A percentile compares a stretch with the other conserved stretches of the same genome.
Conservation (phyloP, 1,139 yeast species). For the Saccharomyces pastorianus region DNA sequence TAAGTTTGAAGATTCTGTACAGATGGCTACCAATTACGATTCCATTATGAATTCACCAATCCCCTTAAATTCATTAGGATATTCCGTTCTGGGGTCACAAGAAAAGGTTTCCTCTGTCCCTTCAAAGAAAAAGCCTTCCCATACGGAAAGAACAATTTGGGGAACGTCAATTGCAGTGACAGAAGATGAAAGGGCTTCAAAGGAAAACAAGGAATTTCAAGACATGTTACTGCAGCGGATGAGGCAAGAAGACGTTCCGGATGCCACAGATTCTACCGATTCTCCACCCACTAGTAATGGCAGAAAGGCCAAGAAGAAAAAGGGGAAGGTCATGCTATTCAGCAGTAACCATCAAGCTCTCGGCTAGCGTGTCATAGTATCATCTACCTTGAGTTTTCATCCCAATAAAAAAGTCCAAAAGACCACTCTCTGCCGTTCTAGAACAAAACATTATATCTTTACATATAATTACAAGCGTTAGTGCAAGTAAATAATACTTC, state of each 20-base stretch:
- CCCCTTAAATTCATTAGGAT: background rate
- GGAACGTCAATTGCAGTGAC: conserved; percentile 47
- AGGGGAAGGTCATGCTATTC: conserved; percentile 25
- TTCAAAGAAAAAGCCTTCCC: background rate
- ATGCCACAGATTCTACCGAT: background rate
- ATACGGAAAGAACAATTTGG: conserved; percentile 46
- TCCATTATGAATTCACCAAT: conserved; percentile 5
- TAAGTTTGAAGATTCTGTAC: background rate
- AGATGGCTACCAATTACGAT: conserved; percentile 6
- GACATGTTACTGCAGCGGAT: conserved; percentile 21
- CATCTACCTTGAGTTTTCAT: background rate
- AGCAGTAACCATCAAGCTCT: conserved; percentile 18
- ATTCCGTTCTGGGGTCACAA: background rate
- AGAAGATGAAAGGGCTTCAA: conserved; percentile 20
- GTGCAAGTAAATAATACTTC: background rate
- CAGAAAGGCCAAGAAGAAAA: conserved; percentile 22
- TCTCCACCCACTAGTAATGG: conserved; percentile 2
- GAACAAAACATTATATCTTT: background rate
- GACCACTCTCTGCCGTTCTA: background rate
- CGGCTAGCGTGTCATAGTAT: background rate
- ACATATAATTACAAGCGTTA: background rate
- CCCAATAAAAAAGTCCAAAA: background rate
- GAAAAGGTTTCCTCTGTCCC: background rate
- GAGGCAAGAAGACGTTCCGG: conserved; percentile 7
- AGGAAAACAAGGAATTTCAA: conserved; percentile 27